Evolutionary conservation across 2,329 filamentous ascomycete species (phyloP), one percentile per base, ranked within the genome.

Genomic region (Curvularia sp.): DNA sequence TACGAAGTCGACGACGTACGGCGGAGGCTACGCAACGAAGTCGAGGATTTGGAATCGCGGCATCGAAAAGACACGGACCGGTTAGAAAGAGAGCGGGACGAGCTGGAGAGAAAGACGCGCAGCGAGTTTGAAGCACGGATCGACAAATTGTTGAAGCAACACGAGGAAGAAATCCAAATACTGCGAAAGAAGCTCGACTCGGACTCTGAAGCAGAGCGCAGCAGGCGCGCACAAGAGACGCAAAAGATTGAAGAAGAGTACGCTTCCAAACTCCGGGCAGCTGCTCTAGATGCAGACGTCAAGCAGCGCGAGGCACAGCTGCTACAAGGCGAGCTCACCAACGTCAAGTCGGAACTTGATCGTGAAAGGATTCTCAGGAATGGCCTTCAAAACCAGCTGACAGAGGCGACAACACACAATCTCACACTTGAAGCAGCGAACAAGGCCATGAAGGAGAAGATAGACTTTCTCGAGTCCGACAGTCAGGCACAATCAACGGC

Each of bases 381-480:
- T 41, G 84, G 83, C 35, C 78, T 89, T 10, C 82, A 89, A 62
- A 80, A 82, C 42, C 86, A 85, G 44, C 73, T 83, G 20, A 72
- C 77, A 1, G 75, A 81, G 59, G 73, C 72, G 5, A 71, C 71
- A 60, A 65, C 77, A 59, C 68, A 80, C 77, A 74, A 72, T 30
- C 63, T 78, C 30, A 85, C 86, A 0, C 81, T 97, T 10, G 92
- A 97, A 66, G 88, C 87, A 35, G 88, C 90, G 24, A 88, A 91
- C 63, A 88, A 89, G 62, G 89, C 89, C 3, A 84, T 96, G 63
- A 87, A 89, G 66, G 91, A 91, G 1, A 91, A 94, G 67, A 90
- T 96, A 57, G 89, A 93, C 64, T 96, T 96, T 72, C 85, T 97
- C 18, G 92, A 97, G 75, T 95, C 92, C 0, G 92, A 93, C 70